A percentile compares a stretch with the other conserved stretches of the same genome.
These are phyloP conservation scores for Apostasia ramifera DNA, from an alignment of 106 monocot genomes.

Conservation along the genomic window DNA sequence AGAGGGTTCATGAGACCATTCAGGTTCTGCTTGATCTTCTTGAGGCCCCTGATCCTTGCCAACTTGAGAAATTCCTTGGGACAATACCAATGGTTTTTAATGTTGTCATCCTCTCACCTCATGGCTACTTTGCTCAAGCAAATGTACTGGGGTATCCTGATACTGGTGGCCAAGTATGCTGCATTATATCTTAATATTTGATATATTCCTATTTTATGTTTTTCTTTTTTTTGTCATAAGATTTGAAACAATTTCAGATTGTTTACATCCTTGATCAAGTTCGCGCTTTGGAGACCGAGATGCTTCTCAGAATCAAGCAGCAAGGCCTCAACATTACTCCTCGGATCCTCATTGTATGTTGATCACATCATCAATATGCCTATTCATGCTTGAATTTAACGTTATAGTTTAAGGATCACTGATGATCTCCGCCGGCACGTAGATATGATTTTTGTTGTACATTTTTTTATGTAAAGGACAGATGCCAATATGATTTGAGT, in stretches of 20 bases:
- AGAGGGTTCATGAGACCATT: slow-evolving; percentile 32
- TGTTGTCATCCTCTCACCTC: slow-evolving; percentile 63
- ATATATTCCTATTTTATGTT: too few relatives aligned
- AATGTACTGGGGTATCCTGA: slow-evolving; percentile 72
- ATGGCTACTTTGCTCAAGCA: slow-evolving; percentile 73
- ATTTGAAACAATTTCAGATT: slow-evolving; percentile 23
- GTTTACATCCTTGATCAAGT: slow-evolving; percentile 92
- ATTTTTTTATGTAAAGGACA: too few relatives aligned
- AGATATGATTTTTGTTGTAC: too few relatives aligned
- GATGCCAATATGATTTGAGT: not conserved
- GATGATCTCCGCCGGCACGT: not conserved
- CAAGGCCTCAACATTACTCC: slow-evolving; percentile 82
- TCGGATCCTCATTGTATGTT: slow-evolving; percentile 62
- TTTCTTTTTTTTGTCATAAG: not conserved
- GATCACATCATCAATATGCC: not conserved
- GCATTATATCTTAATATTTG: not conserved
- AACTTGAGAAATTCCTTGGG: slow-evolving; percentile 46
- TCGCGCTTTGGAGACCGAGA: slow-evolving; percentile 64
- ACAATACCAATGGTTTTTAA: slow-evolving; percentile 61
- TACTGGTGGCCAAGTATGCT: slow-evolving; percentile 64
- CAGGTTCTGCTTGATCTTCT: slow-evolving; percentile 47
- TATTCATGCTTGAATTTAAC: not conserved
- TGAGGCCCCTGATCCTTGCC: slow-evolving; percentile 59
- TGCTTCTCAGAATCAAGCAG: slow-evolving; percentile 83
- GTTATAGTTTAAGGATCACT: not conserved